Percentiles rank a stretch among this genome's conserved stretches.
Evolutionary conservation across 2,329 filamentous ascomycete genomes (phyloP).

Genomic region (Fusarium pseudonygamai): DNA sequence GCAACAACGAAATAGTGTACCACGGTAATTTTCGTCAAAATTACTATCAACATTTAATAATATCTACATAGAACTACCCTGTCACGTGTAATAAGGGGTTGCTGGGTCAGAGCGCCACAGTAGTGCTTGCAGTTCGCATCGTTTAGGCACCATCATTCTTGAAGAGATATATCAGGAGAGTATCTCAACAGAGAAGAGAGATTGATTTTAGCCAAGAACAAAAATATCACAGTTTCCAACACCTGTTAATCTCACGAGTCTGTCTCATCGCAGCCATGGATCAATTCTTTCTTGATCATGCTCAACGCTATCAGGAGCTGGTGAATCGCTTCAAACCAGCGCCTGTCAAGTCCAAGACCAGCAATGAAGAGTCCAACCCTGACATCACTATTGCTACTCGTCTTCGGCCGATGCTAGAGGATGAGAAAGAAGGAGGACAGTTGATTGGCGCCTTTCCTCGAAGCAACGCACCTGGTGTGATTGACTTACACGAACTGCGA

Average conservation of each 20-base stretch:
- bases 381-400: constrained; percentile 51
- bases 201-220: background rate
- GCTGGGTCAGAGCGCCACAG: constrained; percentile 30
- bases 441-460: constrained; percentile 33
- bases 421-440: constrained; percentile 47
- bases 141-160: constrained; percentile 26
- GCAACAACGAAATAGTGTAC: background rate
- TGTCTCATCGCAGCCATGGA: constrained; percentile 40
- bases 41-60: background rate
- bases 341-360: constrained; percentile 2
- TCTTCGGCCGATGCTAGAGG: constrained; percentile 49
- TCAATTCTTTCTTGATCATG: constrained; percentile 46
- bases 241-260: rapidly evolving
- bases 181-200: background rate
- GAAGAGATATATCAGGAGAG: constrained; percentile 5
- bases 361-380: constrained; percentile 11
- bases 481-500: constrained; percentile 53
- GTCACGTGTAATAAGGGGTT: constrained; percentile 8
- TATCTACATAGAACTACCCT: background rate
- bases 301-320: constrained; percentile 42
- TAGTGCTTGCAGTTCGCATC: background rate
- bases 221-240: background rate
- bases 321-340: constrained; percentile 43
- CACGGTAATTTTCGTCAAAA: background rate
- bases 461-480: background rate